A percentile compares a stretch with the other conserved stretches of the same genome.
Evolutionary conservation across 1,139 yeast genomes (phyloP).

Genomic region (Meyerozyma smithsonii): DNA sequence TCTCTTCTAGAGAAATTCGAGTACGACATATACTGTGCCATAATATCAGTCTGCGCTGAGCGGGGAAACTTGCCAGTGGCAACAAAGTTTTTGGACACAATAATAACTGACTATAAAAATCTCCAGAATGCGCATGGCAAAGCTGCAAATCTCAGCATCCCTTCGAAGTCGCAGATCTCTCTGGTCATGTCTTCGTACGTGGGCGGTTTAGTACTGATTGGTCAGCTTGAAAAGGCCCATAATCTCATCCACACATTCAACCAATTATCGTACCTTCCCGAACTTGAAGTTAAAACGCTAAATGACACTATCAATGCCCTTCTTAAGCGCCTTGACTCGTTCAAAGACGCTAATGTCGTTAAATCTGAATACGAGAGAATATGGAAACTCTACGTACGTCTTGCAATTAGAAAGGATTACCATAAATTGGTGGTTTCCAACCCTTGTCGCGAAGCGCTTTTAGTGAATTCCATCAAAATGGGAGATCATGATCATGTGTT

Average conservation of each 20-base stretch:
- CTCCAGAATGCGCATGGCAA: slow-evolving; percentile 9
- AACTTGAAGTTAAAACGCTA: slow-evolving; percentile 27
- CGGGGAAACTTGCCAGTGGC: slow-evolving; percentile 48
- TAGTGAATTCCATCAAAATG: slow-evolving; percentile 28
- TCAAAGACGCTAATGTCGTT: slow-evolving; percentile 8
- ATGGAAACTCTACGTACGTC: slow-evolving; percentile 33
- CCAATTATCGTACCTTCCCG: slow-evolving; percentile 33
- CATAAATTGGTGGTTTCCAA: slow-evolving; percentile 13
- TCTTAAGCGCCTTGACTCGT: slow-evolving; percentile 16
- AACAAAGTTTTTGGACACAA: slow-evolving; percentile 49
- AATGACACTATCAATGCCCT: slow-evolving; percentile 28
- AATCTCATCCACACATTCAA: slow-evolving; percentile 28
- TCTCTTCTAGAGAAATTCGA: slow-evolving; percentile 21
- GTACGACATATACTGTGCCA: slow-evolving; percentile 43
- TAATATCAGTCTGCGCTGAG: slow-evolving; percentile 48
- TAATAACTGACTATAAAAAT: slow-evolving; percentile 27
- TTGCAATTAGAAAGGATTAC: slow-evolving; percentile 37
- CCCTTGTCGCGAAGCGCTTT: slow-evolving; percentile 27
- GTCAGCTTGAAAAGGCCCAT: slow-evolving; percentile 19
- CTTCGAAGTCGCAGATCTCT: slow-evolving; percentile 24
- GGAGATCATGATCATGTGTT: slow-evolving; percentile 35
- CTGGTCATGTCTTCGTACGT: slow-evolving; percentile 30
- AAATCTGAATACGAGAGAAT: slow-evolving; percentile 13
- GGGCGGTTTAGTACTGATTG: slow-evolving; percentile 18
- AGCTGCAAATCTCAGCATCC: slow-evolving; percentile 5